A percentile compares a stretch with the other conserved stretches of the same genome.
Conservation (phyloP, 148 eudicot genomes). For the Pouteria glomerata region DNA sequence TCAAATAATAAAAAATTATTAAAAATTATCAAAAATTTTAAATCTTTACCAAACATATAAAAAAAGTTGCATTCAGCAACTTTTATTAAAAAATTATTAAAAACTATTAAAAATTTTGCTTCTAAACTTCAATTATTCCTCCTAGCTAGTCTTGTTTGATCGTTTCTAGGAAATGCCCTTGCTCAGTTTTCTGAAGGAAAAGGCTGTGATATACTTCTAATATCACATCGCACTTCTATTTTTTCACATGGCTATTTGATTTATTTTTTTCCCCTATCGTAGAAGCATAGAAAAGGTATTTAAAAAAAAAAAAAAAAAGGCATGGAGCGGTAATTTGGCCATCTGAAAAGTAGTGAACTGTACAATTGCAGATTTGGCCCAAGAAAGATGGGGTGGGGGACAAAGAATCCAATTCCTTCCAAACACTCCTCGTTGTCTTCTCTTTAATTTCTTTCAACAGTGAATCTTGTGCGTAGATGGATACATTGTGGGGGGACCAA, state of each 20-base stretch:
- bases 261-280: not conserved
- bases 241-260: not conserved
- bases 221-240: too few species aligned
- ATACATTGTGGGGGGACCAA: conserved; percentile 9
- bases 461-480: not conserved
- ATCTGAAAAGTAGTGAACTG: not conserved
- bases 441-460: not conserved
- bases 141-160: too few species aligned
- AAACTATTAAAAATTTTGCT: too few species aligned
- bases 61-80: too few species aligned
- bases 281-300: not conserved
- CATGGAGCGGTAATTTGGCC: not conserved
- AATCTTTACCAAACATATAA: too few species aligned
- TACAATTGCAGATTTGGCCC: not conserved
- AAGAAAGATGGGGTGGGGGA: conserved; percentile 11
- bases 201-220: too few species aligned
- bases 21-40: too few species aligned
- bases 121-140: too few species aligned
- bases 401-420: conserved; percentile 19
- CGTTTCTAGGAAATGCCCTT: too few species aligned
- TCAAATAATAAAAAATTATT: too few species aligned
- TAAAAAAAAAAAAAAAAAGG: not conserved
- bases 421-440: not conserved
- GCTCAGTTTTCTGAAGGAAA: too few species aligned
- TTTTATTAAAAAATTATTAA: too few species aligned